These are phyloP conservation scores for Tylopilus subfusipes DNA, from an alignment of 768 basidiomycete species.

Conservation along the genomic window DNA sequence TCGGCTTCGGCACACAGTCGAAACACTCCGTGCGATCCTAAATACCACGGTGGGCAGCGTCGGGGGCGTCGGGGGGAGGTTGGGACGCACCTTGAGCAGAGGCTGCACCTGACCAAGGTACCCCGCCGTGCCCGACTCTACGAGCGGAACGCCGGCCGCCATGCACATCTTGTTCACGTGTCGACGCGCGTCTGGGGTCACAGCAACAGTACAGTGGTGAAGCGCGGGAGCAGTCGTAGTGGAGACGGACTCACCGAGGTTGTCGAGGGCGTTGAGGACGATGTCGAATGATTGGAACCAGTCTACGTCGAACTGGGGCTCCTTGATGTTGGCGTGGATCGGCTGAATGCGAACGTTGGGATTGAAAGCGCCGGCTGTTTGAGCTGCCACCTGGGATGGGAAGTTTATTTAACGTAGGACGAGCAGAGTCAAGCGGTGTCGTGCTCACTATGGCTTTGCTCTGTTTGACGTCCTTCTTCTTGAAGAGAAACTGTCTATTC, in stretches of 20 bases:
- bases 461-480: conserved; percentile 95
- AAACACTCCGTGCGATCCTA: conserved; percentile 93
- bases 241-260: conserved; percentile 64
- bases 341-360: conserved; percentile 84
- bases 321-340: conserved; percentile 95
- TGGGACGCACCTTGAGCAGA: conserved; percentile 68
- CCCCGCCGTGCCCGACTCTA: conserved; percentile 96
- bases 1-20: conserved; percentile 90
- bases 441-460: conserved; percentile 81
- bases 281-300: conserved; percentile 93
- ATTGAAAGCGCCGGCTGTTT: conserved; percentile 80
- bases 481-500: conserved; percentile 95
- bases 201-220: neutral
- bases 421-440: neutral
- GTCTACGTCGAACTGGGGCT: conserved; percentile 78
- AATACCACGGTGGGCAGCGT: neutral
- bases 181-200: conserved; percentile 76
- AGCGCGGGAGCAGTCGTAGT: neutral
- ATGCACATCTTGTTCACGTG: conserved; percentile 99
- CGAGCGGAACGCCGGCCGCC: conserved; percentile 83
- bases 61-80: neutral
- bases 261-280: conserved; percentile 94
- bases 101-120: conserved; percentile 98
- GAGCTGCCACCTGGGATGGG: conserved; percentile 64
- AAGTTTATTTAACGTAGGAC: neutral